phyloP scores from a whole-genome alignment of 2,329 filamentous ascomycete genomes.

The Plectosphaerella cucumerina region DNA sequence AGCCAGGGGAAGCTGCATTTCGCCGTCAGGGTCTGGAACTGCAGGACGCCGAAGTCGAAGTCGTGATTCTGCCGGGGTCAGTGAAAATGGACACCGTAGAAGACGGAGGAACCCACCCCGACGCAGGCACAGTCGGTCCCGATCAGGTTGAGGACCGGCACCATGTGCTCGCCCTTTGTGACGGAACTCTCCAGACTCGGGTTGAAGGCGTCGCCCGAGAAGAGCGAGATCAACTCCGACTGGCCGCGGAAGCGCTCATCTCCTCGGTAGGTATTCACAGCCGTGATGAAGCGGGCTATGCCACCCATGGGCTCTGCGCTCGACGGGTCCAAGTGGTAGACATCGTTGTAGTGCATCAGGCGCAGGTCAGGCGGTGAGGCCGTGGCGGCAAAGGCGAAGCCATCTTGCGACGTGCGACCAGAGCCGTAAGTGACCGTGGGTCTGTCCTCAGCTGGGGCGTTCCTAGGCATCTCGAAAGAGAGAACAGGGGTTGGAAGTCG shows the following conservation, averaged over 20 bases:
- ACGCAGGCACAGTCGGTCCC: constrained; percentile 78
- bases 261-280: constrained; percentile 70
- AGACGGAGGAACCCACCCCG: constrained; percentile 52
- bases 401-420: constrained; percentile 12
- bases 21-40: constrained; percentile 67
- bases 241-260: constrained; percentile 57
- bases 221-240: constrained; percentile 69
- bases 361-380: constrained; percentile 60
- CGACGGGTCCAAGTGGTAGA: constrained; percentile 76
- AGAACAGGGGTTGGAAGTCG: too few relatives aligned
- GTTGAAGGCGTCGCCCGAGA: constrained; percentile 91
- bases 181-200: constrained; percentile 84
- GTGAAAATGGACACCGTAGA: neutral
- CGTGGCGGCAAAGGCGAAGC: constrained; percentile 7
- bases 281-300: constrained; percentile 72
- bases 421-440: constrained; percentile 24
- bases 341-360: constrained; percentile 89
- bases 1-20: constrained; percentile 88
- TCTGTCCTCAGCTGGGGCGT: constrained; percentile 9
- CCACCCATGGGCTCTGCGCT: constrained; percentile 83
- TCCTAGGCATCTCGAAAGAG: constrained; percentile 8
- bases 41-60: constrained; percentile 82
- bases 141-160: constrained; percentile 74
- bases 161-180: constrained; percentile 90
- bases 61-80: constrained; percentile 68